Percentiles rank a stretch among this genome's conserved stretches.
Conservation (phyloP, 345 rosid genomes). For the Dovyalis caffra region DNA sequence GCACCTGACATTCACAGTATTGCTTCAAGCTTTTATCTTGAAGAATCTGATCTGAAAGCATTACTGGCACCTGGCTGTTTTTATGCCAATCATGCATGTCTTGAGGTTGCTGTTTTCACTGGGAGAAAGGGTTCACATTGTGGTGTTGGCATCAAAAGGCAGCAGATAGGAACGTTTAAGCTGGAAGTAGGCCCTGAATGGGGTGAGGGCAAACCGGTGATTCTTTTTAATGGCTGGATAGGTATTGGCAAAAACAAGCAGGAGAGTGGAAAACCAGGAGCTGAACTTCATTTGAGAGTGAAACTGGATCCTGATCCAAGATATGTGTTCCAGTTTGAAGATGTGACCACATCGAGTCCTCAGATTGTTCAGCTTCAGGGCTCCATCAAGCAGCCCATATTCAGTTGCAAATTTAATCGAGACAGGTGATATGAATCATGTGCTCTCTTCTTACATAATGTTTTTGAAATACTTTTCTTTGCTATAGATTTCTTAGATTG, state of each 20-base stretch:
- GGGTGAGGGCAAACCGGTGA: conserved; percentile 69
- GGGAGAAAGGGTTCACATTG: conserved; percentile 70
- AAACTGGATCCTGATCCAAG: conserved; percentile 94
- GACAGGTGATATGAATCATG: conserved; percentile 61
- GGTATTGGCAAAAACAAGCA: conserved; percentile 80
- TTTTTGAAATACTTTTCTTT: neutral
- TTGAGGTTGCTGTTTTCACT: conserved; percentile 64
- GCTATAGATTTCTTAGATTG: neutral
- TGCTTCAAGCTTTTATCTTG: conserved; percentile 85
- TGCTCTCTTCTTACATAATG: neutral
- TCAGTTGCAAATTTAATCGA: conserved; percentile 88
- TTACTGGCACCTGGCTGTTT: conserved; percentile 77
- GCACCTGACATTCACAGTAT: conserved; percentile 71
- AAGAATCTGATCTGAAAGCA: conserved; percentile 83
- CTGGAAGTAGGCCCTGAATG: conserved; percentile 88
- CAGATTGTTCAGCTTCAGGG: conserved; percentile 95
- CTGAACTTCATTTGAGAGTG: conserved; percentile 85
- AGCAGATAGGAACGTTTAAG: conserved; percentile 77
- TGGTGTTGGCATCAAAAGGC: conserved; percentile 73
- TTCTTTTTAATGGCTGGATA: conserved; percentile 87
- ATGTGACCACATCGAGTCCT: conserved; percentile 74
- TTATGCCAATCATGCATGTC: conserved; percentile 59
- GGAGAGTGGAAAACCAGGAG: conserved; percentile 56
- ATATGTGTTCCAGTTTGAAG: conserved; percentile 92
- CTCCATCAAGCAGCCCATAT: conserved; percentile 86